Percentiles rank a stretch among this genome's conserved stretches.
phyloP scores from a whole-genome alignment of 306 rosid species.

The Glycine latifolia region DNA sequence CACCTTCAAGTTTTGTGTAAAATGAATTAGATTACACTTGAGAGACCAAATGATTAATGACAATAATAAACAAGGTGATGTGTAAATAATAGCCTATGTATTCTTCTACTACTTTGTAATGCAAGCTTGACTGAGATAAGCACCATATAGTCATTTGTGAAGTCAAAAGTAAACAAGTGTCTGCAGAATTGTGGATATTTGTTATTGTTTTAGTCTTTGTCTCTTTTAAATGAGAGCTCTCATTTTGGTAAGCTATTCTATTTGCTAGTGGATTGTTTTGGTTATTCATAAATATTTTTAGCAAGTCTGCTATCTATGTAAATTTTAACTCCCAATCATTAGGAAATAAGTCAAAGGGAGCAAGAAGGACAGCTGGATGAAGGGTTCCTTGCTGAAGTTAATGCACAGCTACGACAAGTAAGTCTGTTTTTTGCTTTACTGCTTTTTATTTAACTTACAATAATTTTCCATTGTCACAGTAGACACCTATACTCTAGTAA shows the following conservation, averaged over 20 bases:
- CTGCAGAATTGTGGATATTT: background rate
- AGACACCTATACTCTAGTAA: constrained; percentile 18
- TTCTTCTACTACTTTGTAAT: constrained; percentile 12
- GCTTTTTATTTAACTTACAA: constrained; percentile 31
- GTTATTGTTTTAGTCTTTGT: constrained; percentile 29
- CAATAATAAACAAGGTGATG: constrained; percentile 33
- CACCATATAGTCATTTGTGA: constrained; percentile 25
- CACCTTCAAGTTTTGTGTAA: constrained; percentile 34
- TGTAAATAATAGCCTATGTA: constrained; percentile 7
- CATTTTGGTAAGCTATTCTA: constrained; percentile 33
- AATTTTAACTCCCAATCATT: constrained; percentile 42
- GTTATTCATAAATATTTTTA: constrained; percentile 10
- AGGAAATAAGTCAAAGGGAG: constrained; percentile 83
- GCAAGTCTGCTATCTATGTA: constrained; percentile 29
- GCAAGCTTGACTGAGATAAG: constrained; percentile 18
- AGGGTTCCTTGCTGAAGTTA: constrained; percentile 95
- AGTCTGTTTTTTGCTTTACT: constrained; percentile 45
- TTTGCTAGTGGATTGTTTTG: constrained; percentile 20
- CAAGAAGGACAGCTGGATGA: constrained; percentile 89
- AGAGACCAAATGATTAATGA: constrained; percentile 29
- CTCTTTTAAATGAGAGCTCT: constrained; percentile 29
- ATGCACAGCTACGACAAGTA: constrained; percentile 90
- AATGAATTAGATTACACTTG: constrained; percentile 26
- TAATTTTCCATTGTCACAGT: constrained; percentile 27
- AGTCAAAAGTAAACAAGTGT: constrained; percentile 33